Conservation (phyloP, 2,329 filamentous ascomycete genomes). For the Nectriaceae sp. region DNA sequence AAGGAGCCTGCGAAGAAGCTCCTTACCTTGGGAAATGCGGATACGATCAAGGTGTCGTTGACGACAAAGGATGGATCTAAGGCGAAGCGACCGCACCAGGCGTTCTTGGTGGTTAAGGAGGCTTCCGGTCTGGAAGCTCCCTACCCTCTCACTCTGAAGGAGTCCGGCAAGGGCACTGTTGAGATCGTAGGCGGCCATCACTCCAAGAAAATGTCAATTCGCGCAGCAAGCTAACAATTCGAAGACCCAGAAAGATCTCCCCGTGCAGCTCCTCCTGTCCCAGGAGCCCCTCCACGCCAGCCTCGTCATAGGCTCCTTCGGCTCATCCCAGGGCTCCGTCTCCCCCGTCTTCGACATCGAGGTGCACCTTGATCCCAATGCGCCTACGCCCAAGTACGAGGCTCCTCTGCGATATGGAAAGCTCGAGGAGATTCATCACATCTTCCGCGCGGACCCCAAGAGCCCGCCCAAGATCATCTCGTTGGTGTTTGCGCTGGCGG, state of each 20-base stretch:
- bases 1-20: conserved; percentile 63
- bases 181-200: conserved; percentile 67
- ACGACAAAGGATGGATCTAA: conserved; percentile 79
- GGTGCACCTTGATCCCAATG: conserved; percentile 63
- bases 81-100: conserved; percentile 87
- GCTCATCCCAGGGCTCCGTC: conserved; percentile 67
- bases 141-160: conserved; percentile 81
- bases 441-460: conserved; percentile 77
- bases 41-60: conserved; percentile 79
- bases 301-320: conserved; percentile 85
- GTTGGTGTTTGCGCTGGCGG: conserved; percentile 71
- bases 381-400: conserved; percentile 61
- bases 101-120: conserved; percentile 84
- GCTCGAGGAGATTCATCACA: conserved; percentile 84
- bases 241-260: conserved; percentile 87
- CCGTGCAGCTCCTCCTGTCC: conserved; percentile 74
- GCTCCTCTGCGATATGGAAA: conserved; percentile 81
- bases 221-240: conserved; percentile 19
- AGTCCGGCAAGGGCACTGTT: conserved; percentile 81
- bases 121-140: conserved; percentile 80
- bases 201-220: not conserved
- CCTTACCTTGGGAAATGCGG: conserved; percentile 65
- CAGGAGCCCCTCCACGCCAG: conserved; percentile 73
- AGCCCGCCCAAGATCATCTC: conserved; percentile 82
- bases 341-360: conserved; percentile 72